These are phyloP conservation scores for Geotrichum candidum DNA, from an alignment of 1,139 yeast genomes.

Conservation along the genomic window DNA sequence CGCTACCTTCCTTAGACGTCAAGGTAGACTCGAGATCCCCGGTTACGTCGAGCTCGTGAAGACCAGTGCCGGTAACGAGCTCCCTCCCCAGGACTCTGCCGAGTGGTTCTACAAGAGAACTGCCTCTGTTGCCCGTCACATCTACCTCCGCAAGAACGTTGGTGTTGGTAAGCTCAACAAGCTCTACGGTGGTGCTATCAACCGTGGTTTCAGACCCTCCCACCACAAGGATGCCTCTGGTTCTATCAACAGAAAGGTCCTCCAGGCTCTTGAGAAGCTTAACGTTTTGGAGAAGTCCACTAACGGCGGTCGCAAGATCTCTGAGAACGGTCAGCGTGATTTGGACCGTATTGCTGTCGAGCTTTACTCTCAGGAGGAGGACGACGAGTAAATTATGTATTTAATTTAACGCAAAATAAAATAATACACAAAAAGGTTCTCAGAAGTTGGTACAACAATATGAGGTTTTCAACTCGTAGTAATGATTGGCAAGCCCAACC, in stretches of 20 bases:
- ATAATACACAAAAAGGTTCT: slow-evolving; percentile 2
- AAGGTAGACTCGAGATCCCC: slow-evolving; percentile 99
- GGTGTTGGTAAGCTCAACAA: slow-evolving; percentile 99
- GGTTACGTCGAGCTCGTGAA: slow-evolving; percentile 99
- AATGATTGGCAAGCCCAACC: not conserved
- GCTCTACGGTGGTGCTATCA: slow-evolving; percentile 98
- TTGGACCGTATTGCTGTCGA: slow-evolving; percentile 99
- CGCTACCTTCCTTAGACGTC: slow-evolving; percentile 99
- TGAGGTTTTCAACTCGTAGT: not conserved
- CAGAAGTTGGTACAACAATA: not conserved
- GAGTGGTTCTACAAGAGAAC: slow-evolving; percentile 99
- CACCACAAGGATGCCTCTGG: slow-evolving; percentile 99
- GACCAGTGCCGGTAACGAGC: slow-evolving; percentile 98
- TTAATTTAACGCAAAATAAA: slow-evolving; percentile 9
- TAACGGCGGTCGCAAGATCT: slow-evolving; percentile 99
- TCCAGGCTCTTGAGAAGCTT: slow-evolving; percentile 96
- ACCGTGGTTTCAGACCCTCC: slow-evolving; percentile 99
- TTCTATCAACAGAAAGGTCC: slow-evolving; percentile 96
- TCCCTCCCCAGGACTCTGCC: slow-evolving; percentile 99
- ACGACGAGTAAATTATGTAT: slow-evolving; percentile 39
- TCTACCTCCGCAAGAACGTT: slow-evolving; percentile 98
- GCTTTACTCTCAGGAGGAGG: slow-evolving; percentile 76
- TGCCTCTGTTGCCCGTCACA: slow-evolving; percentile 99
- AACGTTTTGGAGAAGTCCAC: slow-evolving; percentile 95
- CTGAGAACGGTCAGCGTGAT: slow-evolving; percentile 99